Percentiles rank a stretch among this genome's conserved stretches.
Evolutionary conservation across 2,329 filamentous ascomycete genomes (phyloP).

Genomic region (Talaromyces pinophilus): DNA sequence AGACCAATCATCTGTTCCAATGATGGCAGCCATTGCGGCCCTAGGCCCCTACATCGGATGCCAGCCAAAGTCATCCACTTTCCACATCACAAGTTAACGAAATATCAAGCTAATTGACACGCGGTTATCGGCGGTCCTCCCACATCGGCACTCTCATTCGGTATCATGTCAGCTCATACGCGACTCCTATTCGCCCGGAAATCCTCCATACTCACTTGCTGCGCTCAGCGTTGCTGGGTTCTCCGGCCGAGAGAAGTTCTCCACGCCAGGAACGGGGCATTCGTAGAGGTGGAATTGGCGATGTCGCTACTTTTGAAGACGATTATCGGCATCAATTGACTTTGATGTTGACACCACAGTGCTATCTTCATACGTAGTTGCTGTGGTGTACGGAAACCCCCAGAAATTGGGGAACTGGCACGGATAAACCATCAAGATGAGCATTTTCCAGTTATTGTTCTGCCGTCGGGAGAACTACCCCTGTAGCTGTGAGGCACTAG

Average conservation of each 20-base stretch:
- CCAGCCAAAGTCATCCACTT: background rate
- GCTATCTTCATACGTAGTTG: background rate
- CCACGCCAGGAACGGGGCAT: background rate
- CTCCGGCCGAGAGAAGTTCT: background rate
- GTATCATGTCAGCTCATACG: background rate
- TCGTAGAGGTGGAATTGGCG: background rate
- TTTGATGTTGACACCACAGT: background rate
- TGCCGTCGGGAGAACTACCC: background rate
- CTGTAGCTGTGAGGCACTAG: background rate
- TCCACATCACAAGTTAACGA: background rate
- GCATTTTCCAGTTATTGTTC: background rate
- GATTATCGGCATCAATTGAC: constrained; percentile 8
- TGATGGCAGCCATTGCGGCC: background rate
- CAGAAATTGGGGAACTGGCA: background rate
- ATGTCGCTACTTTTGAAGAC: constrained; percentile 9
- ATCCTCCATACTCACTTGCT: background rate
- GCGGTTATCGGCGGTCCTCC: background rate
- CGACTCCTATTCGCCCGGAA: background rate
- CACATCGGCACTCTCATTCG: background rate
- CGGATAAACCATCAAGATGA: background rate
- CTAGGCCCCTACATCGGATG: constrained; percentile 1
- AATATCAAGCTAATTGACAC: background rate
- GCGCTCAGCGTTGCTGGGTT: background rate
- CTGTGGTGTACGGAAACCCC: background rate
- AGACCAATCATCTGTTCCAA: background rate